Evolutionary conservation across 441 rosid species (phyloP), one percentile per base, ranked within the genome.

Genomic region (Caryocar brasiliense): DNA sequence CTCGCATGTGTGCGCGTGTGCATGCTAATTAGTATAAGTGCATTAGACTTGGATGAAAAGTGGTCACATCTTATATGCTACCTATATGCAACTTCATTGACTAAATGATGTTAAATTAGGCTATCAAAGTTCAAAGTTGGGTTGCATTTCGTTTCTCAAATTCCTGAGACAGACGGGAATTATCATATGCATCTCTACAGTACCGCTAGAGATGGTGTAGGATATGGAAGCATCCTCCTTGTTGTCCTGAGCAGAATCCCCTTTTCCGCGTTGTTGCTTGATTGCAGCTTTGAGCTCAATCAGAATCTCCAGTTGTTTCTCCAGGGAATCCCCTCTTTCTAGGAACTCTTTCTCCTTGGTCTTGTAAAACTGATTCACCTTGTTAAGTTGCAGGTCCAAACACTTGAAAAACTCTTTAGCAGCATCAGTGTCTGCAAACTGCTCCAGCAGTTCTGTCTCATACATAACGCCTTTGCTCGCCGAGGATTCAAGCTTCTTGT

Each of bases 221-320:
- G 93, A 79, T 42, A 87, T 69, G 0, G 99, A 82, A 29, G 63
- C 71, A 38, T 85, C 97, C 58, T 92, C 96, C 41, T 68, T 76
- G 48, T 71, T 50, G 52, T 81, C 86, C 60, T 71, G 75, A 25
- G 70, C 21, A 35, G 76, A 57, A 40, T 56, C 64, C 44, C 65
- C 89, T 68, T 63, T 74, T n/a, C 40, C 47, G 0, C 64, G 68
- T 51, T 73, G 72, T 39, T 74, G 75, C 56, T 68, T 73, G 33
- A 87, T 59, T 12, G 81, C 77, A 30, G 68, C 38, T 68, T 79
- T 85, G 60, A 85, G 83, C 49, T 85, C 83, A 40, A 49, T 55
- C 35, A 88, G 97, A 64, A 92, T 82, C 65, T 83, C 81, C 80
- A 88, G 62, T 65, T 92, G 99, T 58, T 79, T 81, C 79, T 77